A percentile compares a stretch with the other conserved stretches of the same genome.
phyloP scores from a whole-genome alignment of 495 filamentous ascomycete genomes.

The Penicillium pulvis region DNA sequence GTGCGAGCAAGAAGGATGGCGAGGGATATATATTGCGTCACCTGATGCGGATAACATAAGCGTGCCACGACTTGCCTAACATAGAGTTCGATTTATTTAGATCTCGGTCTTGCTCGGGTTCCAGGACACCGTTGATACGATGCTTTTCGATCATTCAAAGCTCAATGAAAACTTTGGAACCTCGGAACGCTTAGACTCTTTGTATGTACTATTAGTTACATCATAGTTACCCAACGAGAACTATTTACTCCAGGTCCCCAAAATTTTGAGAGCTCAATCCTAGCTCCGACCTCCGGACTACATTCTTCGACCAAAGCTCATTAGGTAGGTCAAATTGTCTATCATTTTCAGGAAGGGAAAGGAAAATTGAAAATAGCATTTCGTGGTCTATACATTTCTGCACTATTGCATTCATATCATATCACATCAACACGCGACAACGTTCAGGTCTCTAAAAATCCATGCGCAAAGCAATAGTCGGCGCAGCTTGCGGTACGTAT shows the following conservation, averaged over 20 bases:
- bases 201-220: too few species aligned
- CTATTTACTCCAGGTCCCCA: too few species aligned
- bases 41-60: slow-evolving; percentile 26
- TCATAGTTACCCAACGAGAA: too few species aligned
- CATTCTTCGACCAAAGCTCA: too few species aligned
- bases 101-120: not conserved
- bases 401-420: slow-evolving; percentile 15
- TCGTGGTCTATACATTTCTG: slow-evolving; percentile 11
- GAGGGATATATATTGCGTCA: slow-evolving; percentile 14
- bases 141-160: too few species aligned
- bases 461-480: slow-evolving; percentile 93
- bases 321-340: too few species aligned
- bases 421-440: slow-evolving; percentile 8
- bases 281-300: too few species aligned
- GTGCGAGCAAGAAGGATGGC: not conserved
- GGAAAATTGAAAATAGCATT: not conserved
- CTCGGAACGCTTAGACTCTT: too few species aligned
- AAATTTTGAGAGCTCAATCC: too few species aligned
- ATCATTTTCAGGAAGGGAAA: too few species aligned
- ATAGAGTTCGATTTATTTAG: not conserved
- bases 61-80: slow-evolving; percentile 15
- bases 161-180: too few species aligned
- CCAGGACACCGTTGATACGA: not conserved
- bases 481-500: slow-evolving; percentile 56
- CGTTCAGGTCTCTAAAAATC: slow-evolving; percentile 60